phyloP scores from a whole-genome alignment of 169 alveolate species.

The Eimeria praecox region DNA sequence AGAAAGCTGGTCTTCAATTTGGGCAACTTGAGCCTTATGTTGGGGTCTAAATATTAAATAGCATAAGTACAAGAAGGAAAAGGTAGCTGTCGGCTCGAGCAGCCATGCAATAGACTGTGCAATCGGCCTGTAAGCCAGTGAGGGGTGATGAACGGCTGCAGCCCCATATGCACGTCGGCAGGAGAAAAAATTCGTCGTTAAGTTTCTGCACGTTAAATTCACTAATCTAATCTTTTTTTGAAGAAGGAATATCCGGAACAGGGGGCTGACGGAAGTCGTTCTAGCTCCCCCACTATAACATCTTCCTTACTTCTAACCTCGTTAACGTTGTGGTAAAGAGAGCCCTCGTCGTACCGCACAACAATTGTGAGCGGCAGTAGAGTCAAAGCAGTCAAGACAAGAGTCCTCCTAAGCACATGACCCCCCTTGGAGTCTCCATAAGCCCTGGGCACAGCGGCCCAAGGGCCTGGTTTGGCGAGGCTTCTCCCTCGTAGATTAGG shows the following conservation, averaged over 20 bases:
- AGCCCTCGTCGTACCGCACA: background rate
- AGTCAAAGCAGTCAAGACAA: background rate
- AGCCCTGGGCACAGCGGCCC: background rate
- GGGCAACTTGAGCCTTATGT: background rate
- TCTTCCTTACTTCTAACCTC: background rate
- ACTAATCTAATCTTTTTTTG: too few species aligned
- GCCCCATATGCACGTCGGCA: background rate
- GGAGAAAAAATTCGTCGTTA: too few species aligned
- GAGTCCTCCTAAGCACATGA: background rate
- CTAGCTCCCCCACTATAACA: background rate
- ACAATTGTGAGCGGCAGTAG: background rate
- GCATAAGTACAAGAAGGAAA: background rate
- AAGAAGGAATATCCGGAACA: background rate
- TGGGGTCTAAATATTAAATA: background rate
- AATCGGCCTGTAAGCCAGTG: background rate
- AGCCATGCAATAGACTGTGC: background rate
- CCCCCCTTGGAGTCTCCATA: background rate
- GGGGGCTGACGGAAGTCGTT: background rate
- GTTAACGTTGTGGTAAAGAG: background rate
- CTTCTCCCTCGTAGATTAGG: background rate
- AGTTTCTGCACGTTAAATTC: background rate
- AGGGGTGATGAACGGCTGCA: slow-evolving; percentile 67
- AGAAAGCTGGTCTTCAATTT: background rate
- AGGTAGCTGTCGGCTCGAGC: background rate
- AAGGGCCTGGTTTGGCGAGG: background rate